Evolutionary conservation across 169 alveolate genomes (phyloP).

Genomic region (Prorocentrum cordatum): DNA sequence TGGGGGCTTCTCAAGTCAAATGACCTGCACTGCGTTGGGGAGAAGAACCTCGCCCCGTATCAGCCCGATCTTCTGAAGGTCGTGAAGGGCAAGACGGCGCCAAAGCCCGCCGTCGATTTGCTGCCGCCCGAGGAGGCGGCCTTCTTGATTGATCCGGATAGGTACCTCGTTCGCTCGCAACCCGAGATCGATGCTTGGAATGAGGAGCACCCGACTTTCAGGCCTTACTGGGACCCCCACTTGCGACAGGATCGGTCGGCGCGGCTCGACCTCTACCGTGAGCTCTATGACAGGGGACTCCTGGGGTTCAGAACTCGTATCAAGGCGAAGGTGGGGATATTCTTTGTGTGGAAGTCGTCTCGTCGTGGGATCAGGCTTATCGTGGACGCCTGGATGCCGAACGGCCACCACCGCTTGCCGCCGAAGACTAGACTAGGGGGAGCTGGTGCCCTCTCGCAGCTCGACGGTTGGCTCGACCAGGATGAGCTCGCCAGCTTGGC

Average conservation of each 20-base stretch:
- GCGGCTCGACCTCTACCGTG: background rate
- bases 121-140: background rate
- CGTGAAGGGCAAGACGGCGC: background rate
- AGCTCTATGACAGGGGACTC: background rate
- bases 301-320: background rate
- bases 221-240: slow-evolving; percentile 4
- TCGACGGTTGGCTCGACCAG: too few relatives aligned
- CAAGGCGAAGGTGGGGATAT: background rate
- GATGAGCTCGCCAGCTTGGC: too few relatives aligned
- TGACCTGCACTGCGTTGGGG: background rate
- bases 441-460: background rate
- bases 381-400: slow-evolving; percentile 2
- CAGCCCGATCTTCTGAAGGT: slow-evolving; percentile 2
- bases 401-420: background rate
- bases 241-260: background rate
- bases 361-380: background rate
- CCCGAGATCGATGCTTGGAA: background rate
- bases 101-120: background rate
- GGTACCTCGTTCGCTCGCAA: background rate
- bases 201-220: background rate
- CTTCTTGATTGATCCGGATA: background rate
- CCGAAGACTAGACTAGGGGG: slow-evolving; percentile 12
- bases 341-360: background rate
- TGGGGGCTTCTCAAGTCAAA: background rate
- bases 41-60: background rate